Conservation (phyloP, 2,329 filamentous ascomycete genomes). For the Arachnomyces sp. region DNA sequence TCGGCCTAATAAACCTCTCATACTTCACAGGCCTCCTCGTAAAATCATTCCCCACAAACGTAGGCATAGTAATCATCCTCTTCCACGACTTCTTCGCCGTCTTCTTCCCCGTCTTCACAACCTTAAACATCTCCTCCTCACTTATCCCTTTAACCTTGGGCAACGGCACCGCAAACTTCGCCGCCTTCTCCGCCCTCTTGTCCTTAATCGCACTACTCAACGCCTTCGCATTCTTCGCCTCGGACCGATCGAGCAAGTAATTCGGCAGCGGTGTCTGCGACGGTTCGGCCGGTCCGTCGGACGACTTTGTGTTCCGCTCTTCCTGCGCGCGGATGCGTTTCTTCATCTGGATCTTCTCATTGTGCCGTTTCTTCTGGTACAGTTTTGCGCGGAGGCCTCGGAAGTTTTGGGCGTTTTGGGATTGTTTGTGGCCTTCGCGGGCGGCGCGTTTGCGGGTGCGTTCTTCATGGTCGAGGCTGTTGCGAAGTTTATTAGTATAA, state of each 20-base stretch:
- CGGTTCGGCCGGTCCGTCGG: conserved; percentile 62
- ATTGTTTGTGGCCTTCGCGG: conserved; percentile 80
- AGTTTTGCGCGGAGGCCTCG: conserved; percentile 87
- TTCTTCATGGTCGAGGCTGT: conserved; percentile 75
- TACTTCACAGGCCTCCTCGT: conserved; percentile 77
- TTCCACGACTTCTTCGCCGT: conserved; percentile 70
- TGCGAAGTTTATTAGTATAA: conserved; percentile 3
- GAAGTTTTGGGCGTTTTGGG: conserved; percentile 85
- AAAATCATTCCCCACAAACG: conserved; percentile 87
- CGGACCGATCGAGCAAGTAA: conserved; percentile 82
- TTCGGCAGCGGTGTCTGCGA: conserved; percentile 74
- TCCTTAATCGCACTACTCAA: conserved; percentile 86
- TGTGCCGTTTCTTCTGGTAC: conserved; percentile 84
- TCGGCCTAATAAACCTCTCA: conserved; percentile 63
- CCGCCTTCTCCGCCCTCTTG: conserved; percentile 87
- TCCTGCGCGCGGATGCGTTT: conserved; percentile 92
- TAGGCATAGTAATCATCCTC: conserved; percentile 64
- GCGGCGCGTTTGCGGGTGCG: conserved; percentile 77
- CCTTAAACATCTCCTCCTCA: conserved; percentile 97
- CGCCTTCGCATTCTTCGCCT: conserved; percentile 61
- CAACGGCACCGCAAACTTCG: conserved; percentile 82
- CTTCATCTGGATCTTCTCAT: conserved; percentile 98
- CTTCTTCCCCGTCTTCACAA: conserved; percentile 94
- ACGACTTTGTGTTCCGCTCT: conserved; percentile 87
- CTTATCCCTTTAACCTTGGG: conserved; percentile 90